Conservation (phyloP, 2,329 filamentous ascomycete genomes). For the Alternaria novae-zelandiae region DNA sequence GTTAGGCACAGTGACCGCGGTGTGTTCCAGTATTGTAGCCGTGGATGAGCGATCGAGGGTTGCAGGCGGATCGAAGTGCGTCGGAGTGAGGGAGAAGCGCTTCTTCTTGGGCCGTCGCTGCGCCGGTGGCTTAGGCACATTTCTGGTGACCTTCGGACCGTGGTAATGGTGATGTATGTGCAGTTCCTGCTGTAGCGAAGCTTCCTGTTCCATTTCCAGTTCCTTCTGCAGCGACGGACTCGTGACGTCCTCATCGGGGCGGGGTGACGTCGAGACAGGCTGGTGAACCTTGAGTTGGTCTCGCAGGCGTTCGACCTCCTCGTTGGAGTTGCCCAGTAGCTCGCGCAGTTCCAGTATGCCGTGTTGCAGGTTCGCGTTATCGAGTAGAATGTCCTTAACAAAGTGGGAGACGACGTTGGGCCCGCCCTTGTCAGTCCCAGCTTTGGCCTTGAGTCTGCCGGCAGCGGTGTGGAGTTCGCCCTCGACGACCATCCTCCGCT, state of each 20-base stretch:
- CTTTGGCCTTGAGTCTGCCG: slow-evolving; percentile 75
- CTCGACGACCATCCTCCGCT: slow-evolving; percentile 81
- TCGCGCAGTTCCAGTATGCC: slow-evolving; percentile 91
- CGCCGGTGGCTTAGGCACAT: slow-evolving; percentile 55
- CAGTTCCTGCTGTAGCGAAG: slow-evolving; percentile 61
- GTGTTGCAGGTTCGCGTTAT: slow-evolving; percentile 92
- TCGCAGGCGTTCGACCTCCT: slow-evolving; percentile 86
- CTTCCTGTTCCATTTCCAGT: slow-evolving; percentile 56
- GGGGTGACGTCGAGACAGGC: slow-evolving; percentile 56
- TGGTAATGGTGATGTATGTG: slow-evolving; percentile 98
- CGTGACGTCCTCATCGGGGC: slow-evolving; percentile 23
- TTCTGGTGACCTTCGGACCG: slow-evolving; percentile 48
- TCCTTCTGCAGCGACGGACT: slow-evolving; percentile 72
- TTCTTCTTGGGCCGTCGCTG: slow-evolving; percentile 71
- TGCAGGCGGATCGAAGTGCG: slow-evolving; percentile 53
- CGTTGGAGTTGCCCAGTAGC: slow-evolving; percentile 88
- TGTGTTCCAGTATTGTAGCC: slow-evolving; percentile 69
- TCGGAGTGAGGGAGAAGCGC: slow-evolving; percentile 67
- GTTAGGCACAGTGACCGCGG: slow-evolving; percentile 64
- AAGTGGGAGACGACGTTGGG: slow-evolving; percentile 89
- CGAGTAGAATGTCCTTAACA: slow-evolving; percentile 91
- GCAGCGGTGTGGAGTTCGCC: slow-evolving; percentile 80
- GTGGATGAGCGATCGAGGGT: slow-evolving; percentile 54
- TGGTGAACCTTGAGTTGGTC: slow-evolving; percentile 84
- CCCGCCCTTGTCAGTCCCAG: slow-evolving; percentile 64